Base-by-base conservation (phyloP, 164 flowering plant species). In the Stephania yunnanensis region DNA sequence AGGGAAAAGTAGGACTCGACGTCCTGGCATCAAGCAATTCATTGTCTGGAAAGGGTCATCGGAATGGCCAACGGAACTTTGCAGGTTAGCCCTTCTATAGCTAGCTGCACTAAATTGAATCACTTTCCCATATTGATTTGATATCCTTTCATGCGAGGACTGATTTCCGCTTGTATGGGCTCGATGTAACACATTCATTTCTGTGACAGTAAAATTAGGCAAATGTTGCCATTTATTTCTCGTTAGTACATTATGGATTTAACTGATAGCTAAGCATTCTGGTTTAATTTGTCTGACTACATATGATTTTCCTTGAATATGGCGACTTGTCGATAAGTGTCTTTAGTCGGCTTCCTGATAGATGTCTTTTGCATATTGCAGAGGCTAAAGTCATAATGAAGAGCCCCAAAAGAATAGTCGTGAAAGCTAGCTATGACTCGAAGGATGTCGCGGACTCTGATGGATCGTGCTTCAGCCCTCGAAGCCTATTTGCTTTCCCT, bases 401-500 rank as follows among this genome's bases (percentile, higher is more conserved):
- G 81, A 86, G 86, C 80, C 90, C 92, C 46, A 86, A 83, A 73
- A 85, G 83, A 81, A 78, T 78, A 72, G 76, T 73, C 15, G 69
- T 75, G 76, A 88, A 85, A 78, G 67, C 75, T 29, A 80, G 80
- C 71, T 75, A 61, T 76, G 88, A 85, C 36, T 79, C 69, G 58
- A 83, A 84, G 82, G 91, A 90, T 58, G 42, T 71, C 31, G 31
- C 68, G 13, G 89, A 90, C 72, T 82, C 79, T 36, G 90, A 86
- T 11, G 85, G 85, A 9, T 83, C 88, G 72, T 84, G 85, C 82
- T 89, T 84, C 78, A 87, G 91, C 78, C 92, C 95, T 68, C 86
- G 86, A 82, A 87, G 88, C 80, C 74, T 91, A 22, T 89, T 91
- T 82, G 86, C 89, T 22, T 76, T 85, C 80, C 90, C 94, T 46